Evolutionary conservation across 208 protist species (phyloP).

Genomic region (Wallacemonas rigidus): DNA sequence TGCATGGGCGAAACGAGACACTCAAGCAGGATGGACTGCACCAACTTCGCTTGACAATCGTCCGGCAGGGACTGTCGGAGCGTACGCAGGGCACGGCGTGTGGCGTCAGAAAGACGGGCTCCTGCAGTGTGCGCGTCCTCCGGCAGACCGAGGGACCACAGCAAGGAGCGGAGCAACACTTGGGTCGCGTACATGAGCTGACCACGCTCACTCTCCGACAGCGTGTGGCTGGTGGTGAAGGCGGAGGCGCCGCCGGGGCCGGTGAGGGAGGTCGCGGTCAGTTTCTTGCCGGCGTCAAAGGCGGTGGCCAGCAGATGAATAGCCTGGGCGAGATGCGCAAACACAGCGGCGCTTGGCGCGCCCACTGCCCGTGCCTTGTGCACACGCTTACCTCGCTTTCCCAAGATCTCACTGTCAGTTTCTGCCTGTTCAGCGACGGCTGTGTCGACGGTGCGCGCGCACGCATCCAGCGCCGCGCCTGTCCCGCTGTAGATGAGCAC

Average conservation of each 20-base stretch:
- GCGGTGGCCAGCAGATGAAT: conserved; percentile 51
- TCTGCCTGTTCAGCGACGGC: not conserved
- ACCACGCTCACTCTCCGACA: conserved; percentile 35
- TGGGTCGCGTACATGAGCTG: conserved; percentile 70
- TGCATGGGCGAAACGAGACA: conserved; percentile 63
- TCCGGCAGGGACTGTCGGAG: conserved; percentile 42
- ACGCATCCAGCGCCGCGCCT: not conserved
- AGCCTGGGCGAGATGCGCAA: conserved; percentile 42
- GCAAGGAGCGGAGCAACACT: conserved; percentile 53
- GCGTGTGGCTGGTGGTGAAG: conserved; percentile 3
- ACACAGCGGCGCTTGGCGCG: not conserved
- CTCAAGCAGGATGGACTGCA: conserved; percentile 69
- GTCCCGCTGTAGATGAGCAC: conserved; percentile 52
- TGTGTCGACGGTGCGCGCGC: not conserved
- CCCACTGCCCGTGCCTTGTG: conserved; percentile 18
- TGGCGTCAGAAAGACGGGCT: conserved; percentile 8
- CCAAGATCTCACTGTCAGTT: too few species aligned
- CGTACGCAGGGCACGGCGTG: conserved; percentile 29
- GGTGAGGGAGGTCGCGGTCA: not conserved
- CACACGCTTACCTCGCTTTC: not conserved
- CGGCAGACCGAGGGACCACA: conserved; percentile 50
- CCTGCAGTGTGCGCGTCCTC: conserved; percentile 3
- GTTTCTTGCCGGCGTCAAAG: conserved; percentile 29
- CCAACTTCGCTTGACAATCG: conserved; percentile 45
- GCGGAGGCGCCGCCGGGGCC: not conserved